These are phyloP conservation scores for Phytopythium ostracodes DNA, from an alignment of 352 stramenopile genomes.

Conservation along the genomic window DNA sequence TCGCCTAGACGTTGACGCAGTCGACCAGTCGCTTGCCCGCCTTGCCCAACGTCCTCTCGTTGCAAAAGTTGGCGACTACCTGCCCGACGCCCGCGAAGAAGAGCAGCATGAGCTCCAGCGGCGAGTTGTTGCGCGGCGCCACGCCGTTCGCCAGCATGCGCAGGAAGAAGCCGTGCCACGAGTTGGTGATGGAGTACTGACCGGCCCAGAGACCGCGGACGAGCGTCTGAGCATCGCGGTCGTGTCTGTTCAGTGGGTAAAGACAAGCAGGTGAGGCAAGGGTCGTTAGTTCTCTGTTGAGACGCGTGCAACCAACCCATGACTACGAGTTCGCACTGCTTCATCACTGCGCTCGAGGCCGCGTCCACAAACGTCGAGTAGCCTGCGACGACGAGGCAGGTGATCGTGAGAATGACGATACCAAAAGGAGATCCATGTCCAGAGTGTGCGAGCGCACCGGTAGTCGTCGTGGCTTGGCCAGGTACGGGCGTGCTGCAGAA, in stretches of 20 bases:
- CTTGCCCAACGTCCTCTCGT: conserved; percentile 17
- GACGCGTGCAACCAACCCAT: background rate
- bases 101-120: conserved; percentile 52
- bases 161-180: conserved; percentile 41
- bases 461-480: background rate
- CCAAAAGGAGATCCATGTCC: background rate
- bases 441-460: background rate
- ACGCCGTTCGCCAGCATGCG: conserved; percentile 62
- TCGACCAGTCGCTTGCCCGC: background rate
- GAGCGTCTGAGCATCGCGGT: conserved; percentile 43
- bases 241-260: conserved; percentile 14
- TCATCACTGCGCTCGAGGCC: background rate
- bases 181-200: conserved; percentile 61
- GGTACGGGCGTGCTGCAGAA: conserved; percentile 3
- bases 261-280: background rate
- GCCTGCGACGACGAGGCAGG: conserved; percentile 10
- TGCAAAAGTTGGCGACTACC: conserved; percentile 18
- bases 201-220: conserved; percentile 53
- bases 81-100: conserved; percentile 33
- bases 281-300: background rate
- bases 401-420: background rate
- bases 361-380: conserved; percentile 33
- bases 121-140: conserved; percentile 53
- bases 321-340: conserved; percentile 5
- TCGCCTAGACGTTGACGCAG: background rate